A percentile compares a stretch with the other conserved stretches of the same genome.
Evolutionary conservation across 139 green algal species (phyloP).

Genomic region (Chlorella sp.): DNA sequence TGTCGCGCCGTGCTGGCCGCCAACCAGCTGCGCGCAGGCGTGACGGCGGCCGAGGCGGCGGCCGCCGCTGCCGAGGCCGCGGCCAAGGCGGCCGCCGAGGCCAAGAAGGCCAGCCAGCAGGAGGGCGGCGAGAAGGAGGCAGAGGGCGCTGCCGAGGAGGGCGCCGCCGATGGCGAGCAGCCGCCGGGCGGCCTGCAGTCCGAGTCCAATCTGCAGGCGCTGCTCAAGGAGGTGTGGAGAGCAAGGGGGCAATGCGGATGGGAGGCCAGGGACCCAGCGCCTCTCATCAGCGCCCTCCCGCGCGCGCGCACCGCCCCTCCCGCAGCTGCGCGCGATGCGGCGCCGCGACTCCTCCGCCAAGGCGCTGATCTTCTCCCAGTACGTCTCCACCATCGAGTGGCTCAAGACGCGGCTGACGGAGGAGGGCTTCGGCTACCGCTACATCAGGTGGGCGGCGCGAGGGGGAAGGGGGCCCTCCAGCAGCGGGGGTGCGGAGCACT

Average conservation of each 20-base stretch:
- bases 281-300: no score
- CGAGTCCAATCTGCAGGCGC: conserved; percentile 65
- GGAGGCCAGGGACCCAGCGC: no score
- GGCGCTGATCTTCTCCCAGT: conserved; percentile 72
- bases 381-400: conserved; percentile 60
- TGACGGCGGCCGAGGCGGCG: conserved; percentile 22
- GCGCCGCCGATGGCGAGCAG: neutral
- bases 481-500: no score
- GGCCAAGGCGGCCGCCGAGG: neutral
- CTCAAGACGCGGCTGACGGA: conserved; percentile 51
- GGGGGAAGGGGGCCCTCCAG: conserved; percentile 59
- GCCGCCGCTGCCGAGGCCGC: conserved; percentile 4
- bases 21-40: conserved; percentile 29
- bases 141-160: neutral
- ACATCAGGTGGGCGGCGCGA: conserved; percentile 55
- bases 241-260: no score
- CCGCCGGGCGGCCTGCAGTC: conserved; percentile 19
- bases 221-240: conserved; percentile 53
- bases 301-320: neutral
- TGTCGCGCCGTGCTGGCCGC: conserved; percentile 41
- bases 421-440: conserved; percentile 61
- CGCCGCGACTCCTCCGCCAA: conserved; percentile 58
- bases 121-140: neutral
- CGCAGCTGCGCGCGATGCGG: conserved; percentile 65
- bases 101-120: neutral